Percentiles rank a stretch among this genome's conserved stretches.
These are phyloP conservation scores for Fusarium solani-melongenae DNA, from an alignment of 2,329 filamentous ascomycete genomes.

Conservation along the genomic window DNA sequence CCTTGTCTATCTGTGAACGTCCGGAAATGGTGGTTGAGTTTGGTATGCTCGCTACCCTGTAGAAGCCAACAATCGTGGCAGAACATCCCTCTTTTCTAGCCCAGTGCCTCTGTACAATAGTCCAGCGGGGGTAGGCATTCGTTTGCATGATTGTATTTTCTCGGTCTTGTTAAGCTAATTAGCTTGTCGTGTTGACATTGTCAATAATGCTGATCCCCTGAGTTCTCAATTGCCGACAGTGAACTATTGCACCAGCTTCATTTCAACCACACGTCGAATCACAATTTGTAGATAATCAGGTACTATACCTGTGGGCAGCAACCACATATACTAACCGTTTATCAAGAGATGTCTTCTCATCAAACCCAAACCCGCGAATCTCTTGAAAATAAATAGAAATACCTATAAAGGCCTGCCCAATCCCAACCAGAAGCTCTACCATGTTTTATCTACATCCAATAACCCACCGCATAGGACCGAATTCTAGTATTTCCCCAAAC, in stretches of 20 bases:
- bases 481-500: background rate
- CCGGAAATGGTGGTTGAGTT: background rate
- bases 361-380: too few relatives aligned
- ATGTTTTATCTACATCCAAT: background rate
- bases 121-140: background rate
- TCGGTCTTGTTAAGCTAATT: background rate
- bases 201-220: background rate
- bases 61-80: background rate
- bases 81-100: background rate
- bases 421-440: background rate
- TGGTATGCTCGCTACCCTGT: background rate
- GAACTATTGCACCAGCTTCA: background rate
- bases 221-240: background rate
- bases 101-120: background rate
- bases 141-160: background rate
- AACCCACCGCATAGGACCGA: background rate
- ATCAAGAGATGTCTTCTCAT: background rate
- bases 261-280: background rate
- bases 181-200: background rate
- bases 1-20: background rate
- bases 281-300: background rate
- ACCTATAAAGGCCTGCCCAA: background rate
- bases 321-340: too few relatives aligned
- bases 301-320: background rate
- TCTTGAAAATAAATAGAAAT: background rate